phyloP scores from a whole-genome alignment of 2,329 filamentous ascomycete genomes.

The Trichoderma polysporum region DNA sequence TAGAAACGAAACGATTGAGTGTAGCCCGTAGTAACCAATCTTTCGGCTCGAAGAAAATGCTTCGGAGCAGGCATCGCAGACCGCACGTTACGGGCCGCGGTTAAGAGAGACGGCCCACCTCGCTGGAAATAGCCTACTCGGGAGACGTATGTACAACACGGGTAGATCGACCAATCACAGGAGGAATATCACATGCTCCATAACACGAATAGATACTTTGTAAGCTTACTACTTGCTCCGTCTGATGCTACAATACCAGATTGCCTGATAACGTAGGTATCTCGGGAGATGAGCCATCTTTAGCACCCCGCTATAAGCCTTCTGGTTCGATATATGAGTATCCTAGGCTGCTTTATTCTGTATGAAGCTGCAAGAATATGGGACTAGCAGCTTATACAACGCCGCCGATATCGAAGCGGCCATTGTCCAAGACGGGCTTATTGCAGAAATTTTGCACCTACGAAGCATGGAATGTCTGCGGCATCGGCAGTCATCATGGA shows the following conservation, averaged over 20 bases:
- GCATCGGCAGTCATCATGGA: not conserved
- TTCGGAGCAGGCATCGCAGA: not conserved
- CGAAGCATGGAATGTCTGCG: not conserved
- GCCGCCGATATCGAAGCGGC: slow-evolving; percentile 77
- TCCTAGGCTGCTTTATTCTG: slow-evolving; percentile 40
- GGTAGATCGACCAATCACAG: not conserved
- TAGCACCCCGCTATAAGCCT: not conserved
- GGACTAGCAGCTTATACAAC: slow-evolving; percentile 59
- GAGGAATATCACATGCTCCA: not conserved
- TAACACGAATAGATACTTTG: not conserved
- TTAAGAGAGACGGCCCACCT: slow-evolving; percentile 32
- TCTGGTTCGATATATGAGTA: not conserved
- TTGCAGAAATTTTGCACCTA: slow-evolving; percentile 64
- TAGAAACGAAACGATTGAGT: not conserved
- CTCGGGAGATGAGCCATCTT: too few species aligned
- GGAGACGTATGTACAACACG: not conserved
- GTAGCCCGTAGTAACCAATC: not conserved
- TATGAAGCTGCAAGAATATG: slow-evolving; percentile 46
- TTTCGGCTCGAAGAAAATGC: not conserved
- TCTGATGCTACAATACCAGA: not conserved
- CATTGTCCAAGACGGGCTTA: slow-evolving; percentile 65
- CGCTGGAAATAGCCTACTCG: not conserved
- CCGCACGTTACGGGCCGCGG: slow-evolving; percentile 45
- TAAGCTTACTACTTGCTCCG: not conserved
- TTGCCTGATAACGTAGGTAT: too few species aligned